Evolutionary conservation across 768 basidiomycete species (phyloP).

Genomic region (Cyclocybe cylindracea): DNA sequence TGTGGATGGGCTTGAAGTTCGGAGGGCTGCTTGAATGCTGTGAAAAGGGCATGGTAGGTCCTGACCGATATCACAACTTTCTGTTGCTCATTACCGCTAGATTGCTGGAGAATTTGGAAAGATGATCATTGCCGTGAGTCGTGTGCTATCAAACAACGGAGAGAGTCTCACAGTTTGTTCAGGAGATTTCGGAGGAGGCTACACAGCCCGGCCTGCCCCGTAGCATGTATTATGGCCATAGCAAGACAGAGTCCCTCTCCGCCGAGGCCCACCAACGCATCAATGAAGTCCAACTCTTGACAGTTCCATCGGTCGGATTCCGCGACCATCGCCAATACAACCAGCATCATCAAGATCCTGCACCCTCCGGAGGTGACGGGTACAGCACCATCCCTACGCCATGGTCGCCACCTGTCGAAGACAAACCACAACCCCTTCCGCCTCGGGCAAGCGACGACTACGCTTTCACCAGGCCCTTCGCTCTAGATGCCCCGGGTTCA

Average conservation of each 20-base stretch:
- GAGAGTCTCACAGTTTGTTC: not conserved
- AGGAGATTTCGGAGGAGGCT: conserved; percentile 81
- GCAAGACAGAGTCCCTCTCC: conserved; percentile 60
- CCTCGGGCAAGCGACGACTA: conserved; percentile 10
- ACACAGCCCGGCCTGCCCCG: conserved; percentile 82
- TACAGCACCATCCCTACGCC: not conserved
- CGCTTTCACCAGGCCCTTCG: not conserved
- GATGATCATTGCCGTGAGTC: conserved; percentile 44
- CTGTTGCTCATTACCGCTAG: conserved; percentile 24
- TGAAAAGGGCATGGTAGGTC: conserved; percentile 69
- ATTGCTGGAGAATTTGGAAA: conserved; percentile 59
- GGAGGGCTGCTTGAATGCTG: conserved; percentile 83
- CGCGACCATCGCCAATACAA: conserved; percentile 22
- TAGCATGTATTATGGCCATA: conserved; percentile 67
- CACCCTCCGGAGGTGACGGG: conserved; percentile 1
- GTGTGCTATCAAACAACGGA: not conserved
- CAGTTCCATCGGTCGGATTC: conserved; percentile 31
- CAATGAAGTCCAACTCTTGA: conserved; percentile 49
- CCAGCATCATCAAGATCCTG: conserved; percentile 6
- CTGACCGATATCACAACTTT: not conserved
- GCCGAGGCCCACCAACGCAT: conserved; percentile 63
- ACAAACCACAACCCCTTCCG: conserved; percentile 18
- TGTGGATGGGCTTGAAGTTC: conserved; percentile 84
- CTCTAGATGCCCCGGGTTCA: not conserved
- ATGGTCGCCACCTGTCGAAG: conserved; percentile 5